These are phyloP conservation scores for Saprolegnia parasitica DNA, from an alignment of 352 stramenopile genomes.

Conservation along the genomic window DNA sequence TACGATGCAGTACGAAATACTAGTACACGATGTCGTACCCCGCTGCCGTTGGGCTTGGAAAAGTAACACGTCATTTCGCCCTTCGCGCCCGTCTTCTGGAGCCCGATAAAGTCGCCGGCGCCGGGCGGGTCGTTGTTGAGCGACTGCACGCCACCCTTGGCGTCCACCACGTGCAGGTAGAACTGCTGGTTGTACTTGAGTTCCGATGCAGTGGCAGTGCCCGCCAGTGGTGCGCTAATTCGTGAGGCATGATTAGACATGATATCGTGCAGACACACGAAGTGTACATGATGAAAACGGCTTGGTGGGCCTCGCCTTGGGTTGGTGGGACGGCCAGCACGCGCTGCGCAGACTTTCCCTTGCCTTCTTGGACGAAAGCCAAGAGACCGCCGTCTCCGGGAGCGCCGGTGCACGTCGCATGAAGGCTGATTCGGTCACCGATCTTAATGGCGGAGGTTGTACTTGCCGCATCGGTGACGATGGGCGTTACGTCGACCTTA, in stretches of 20 bases:
- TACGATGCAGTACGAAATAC: neutral
- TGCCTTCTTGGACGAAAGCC: conserved; percentile 1
- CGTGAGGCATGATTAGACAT: neutral
- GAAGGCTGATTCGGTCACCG: neutral
- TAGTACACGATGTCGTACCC: neutral
- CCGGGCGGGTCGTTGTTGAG: conserved; percentile 26
- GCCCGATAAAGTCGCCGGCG: conserved; percentile 12
- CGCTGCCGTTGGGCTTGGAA: conserved; percentile 17
- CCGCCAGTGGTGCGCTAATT: conserved; percentile 15
- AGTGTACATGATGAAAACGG: conserved; percentile 25
- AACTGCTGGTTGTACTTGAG: conserved; percentile 26
- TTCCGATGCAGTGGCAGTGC: neutral
- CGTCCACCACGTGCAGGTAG: conserved; percentile 2
- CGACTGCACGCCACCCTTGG: neutral
- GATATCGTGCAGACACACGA: neutral
- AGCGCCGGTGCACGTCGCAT: neutral
- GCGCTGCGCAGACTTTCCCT: neutral
- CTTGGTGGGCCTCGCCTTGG: neutral
- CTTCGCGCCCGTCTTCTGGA: conserved; percentile 17
- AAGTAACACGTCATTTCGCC: conserved; percentile 28
- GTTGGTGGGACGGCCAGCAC: conserved; percentile 4
- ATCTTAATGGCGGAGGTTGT: neutral
- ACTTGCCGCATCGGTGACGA: neutral
- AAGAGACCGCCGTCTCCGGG: conserved; percentile 1
- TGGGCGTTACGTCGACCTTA: neutral